Base-by-base conservation (phyloP, 352 stramenopile species). In the Pythium biforme region DNA sequence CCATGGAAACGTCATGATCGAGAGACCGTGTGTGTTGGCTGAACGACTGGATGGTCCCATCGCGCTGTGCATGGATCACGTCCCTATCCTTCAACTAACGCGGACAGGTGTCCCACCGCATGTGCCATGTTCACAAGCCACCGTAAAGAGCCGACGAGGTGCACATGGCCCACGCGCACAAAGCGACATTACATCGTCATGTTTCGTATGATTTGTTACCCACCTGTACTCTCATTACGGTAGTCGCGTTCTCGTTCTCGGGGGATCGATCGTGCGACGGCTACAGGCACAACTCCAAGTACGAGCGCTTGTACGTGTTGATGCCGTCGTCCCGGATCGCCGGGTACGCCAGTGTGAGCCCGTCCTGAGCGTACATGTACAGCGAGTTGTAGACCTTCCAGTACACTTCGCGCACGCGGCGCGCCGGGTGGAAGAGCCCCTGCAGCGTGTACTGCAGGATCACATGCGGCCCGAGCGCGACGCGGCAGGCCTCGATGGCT, bases 351-450 rank as follows among this genome's bases (percentile, higher is more conserved):
- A 97, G 88, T n/a, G 97, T 98, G 39, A 99, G 84, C 10, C 90
- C 92, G 77, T 99, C 97, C 43, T 97, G 88, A 22, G 93, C 86
- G 74, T 99, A 99, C 76, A 99, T 99, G 82, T 99, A 99, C 19
- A 99, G 83, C 64, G 96, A 98, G 76, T 99, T 99, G 88, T 99
- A 99, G 52, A 99, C 94, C 77, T 99, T 99, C 98, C 97, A 99
- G 74, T 99, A 99, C 26, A 99, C 96, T 69, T 99, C 97, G 33
- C 98, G 94, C 34, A 99, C 98, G 54, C 96, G 95, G 15, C 97
- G 83, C 27, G 98, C 97, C 19, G 98, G 97, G 74, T 99, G 98
- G 74, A 99, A 99, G 7, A 99, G 78, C 15, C 97, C 98, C 68
- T 99, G 97, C 10, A 99, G 70, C 45, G 97, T 92, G 70, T 99